phyloP scores from a whole-genome alignment of 2,329 filamentous ascomycete genomes.

The Aureobasidium sp. region DNA sequence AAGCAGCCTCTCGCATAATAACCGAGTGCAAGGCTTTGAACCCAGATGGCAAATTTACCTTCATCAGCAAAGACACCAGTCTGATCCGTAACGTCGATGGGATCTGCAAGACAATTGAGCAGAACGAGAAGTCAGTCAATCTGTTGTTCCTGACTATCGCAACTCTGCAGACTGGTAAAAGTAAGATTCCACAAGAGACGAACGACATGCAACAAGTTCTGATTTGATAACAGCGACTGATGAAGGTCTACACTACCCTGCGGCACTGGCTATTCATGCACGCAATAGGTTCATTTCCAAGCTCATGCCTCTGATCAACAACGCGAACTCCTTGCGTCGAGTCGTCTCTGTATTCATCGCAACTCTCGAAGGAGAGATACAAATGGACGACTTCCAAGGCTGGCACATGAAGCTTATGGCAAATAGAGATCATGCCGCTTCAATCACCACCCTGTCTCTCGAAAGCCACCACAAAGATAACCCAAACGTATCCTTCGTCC shows the following conservation, averaged over 20 bases:
- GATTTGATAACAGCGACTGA: slow-evolving; percentile 28
- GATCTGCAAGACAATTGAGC: slow-evolving; percentile 53
- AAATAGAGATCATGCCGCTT: slow-evolving; percentile 28
- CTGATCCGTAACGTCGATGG: slow-evolving; percentile 56
- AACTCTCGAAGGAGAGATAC: slow-evolving; percentile 31
- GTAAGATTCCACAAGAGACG: not conserved
- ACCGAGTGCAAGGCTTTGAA: slow-evolving; percentile 50
- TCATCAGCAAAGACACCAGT: slow-evolving; percentile 52
- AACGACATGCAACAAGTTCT: not conserved
- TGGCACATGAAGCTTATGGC: slow-evolving; percentile 26
- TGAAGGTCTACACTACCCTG: slow-evolving; percentile 40
- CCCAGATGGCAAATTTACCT: slow-evolving; percentile 50
- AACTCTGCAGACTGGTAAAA: slow-evolving; percentile 31
- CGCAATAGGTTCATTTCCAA: slow-evolving; percentile 44
- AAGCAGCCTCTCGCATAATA: slow-evolving; percentile 41
- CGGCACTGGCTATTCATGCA: slow-evolving; percentile 37
- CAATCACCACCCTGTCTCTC: slow-evolving; percentile 32
- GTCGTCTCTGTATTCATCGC: slow-evolving; percentile 32
- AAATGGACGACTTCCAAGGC: slow-evolving; percentile 29
- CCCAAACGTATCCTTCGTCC: slow-evolving; percentile 33
- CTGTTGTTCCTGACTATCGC: slow-evolving; percentile 57
- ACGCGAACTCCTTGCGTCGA: slow-evolving; percentile 27
- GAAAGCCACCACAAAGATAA: slow-evolving; percentile 28
- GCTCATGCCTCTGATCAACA: slow-evolving; percentile 39
- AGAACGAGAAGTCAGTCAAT: slow-evolving; percentile 56